These are phyloP conservation scores for Pseudopediastrum boryanum DNA, from an alignment of 139 green algal species.

Conservation along the genomic window DNA sequence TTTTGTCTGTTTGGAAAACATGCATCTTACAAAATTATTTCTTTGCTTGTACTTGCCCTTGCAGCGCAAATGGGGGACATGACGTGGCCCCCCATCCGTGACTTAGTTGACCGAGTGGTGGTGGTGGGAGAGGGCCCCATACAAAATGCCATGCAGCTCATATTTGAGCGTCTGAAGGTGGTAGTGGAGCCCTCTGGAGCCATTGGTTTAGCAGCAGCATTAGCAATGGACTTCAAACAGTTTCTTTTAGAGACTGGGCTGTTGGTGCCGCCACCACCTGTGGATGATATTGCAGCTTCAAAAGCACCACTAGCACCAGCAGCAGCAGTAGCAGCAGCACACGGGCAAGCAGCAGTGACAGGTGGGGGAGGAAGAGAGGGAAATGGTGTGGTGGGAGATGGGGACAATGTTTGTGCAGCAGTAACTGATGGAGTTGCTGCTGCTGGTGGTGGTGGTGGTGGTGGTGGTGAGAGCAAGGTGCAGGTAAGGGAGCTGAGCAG, in stretches of 20 bases:
- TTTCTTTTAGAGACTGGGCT: too few species aligned
- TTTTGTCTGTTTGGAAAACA: too few species aligned
- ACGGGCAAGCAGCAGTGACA: neutral
- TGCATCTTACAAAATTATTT: too few species aligned
- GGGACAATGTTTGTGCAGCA: too few species aligned
- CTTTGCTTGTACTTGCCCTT: too few species aligned
- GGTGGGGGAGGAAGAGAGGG: neutral
- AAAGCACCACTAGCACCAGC: neutral
- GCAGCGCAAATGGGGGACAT: constrained; percentile 70
- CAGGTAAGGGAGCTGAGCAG: too few species aligned
- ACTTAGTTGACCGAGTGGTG: constrained; percentile 74
- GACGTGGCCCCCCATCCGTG: constrained; percentile 81
- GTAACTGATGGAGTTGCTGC: too few species aligned
- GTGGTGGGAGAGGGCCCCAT: too few species aligned
- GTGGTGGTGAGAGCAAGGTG: too few species aligned
- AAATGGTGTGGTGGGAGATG: too few species aligned
- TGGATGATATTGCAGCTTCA: neutral
- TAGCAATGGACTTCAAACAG: constrained; percentile 47
- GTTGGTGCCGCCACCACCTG: too few species aligned
- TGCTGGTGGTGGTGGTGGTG: too few species aligned
- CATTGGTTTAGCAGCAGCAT: constrained; percentile 73
- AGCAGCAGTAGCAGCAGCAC: constrained; percentile 9
- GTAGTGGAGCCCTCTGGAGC: constrained; percentile 88
- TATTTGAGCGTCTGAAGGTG: constrained; percentile 75
- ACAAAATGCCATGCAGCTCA: constrained; percentile 84